Conservation (phyloP, 2,329 filamentous ascomycete species). For the Leptographium radiaticola region DNA sequence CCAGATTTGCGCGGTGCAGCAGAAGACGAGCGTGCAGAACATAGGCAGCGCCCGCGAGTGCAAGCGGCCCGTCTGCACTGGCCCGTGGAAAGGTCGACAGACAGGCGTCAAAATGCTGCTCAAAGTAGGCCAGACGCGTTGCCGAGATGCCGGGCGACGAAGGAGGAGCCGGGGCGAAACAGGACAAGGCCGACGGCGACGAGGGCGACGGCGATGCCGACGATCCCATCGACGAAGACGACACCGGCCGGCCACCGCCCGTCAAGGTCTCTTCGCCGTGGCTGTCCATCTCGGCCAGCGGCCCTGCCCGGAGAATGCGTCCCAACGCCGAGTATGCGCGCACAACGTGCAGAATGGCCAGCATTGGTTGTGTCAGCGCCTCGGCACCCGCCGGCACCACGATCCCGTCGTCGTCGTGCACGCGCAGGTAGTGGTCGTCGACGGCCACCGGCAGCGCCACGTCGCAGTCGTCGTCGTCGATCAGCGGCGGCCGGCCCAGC, state of each 20-base stretch:
- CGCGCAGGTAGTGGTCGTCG: constrained; percentile 58
- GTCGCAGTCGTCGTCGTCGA: constrained; percentile 82
- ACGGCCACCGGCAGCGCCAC: constrained; percentile 65
- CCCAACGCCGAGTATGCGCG: constrained; percentile 63
- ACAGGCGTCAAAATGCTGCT: constrained; percentile 66
- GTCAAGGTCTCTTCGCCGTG: background rate
- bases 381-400: constrained; percentile 35
- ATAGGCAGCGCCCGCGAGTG: constrained; percentile 50
- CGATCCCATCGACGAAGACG: background rate
- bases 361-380: constrained; percentile 54
- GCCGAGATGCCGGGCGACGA: constrained; percentile 44
- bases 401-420: constrained; percentile 26
- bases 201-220: background rate
- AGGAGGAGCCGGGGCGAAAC: constrained; percentile 16
- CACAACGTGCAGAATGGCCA: constrained; percentile 71
- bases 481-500: constrained; percentile 65
- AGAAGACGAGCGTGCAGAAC: constrained; percentile 75
- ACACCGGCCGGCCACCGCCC: background rate
- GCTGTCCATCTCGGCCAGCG: background rate
- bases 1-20: constrained; percentile 79
- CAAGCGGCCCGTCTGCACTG: too few relatives aligned
- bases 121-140: constrained; percentile 61
- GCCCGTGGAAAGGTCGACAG: constrained; percentile 57
- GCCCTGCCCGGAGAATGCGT: constrained; percentile 35
- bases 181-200: background rate